phyloP scores from a whole-genome alignment of 306 rosid species.

The Begonia loranthoides region DNA sequence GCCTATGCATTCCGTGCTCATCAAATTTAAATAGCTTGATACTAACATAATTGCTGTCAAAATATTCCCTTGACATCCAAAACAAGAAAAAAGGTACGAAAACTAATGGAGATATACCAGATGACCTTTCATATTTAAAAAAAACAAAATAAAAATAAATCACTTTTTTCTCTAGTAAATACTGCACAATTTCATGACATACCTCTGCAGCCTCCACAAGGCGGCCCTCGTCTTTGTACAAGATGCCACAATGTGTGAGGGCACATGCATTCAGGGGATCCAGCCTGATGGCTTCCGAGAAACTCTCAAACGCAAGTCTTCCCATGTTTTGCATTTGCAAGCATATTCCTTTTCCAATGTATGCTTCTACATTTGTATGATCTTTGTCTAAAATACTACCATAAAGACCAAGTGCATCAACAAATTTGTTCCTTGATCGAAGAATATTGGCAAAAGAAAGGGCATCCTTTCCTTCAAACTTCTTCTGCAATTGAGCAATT shows the following conservation, averaged over 20 bases:
- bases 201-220: conserved; percentile 95
- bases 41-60: too few relatives aligned
- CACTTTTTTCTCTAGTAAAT: too few relatives aligned
- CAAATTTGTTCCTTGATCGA: conserved; percentile 84
- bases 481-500: conserved; percentile 17
- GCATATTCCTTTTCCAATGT: conserved; percentile 93
- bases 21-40: too few relatives aligned
- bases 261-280: conserved; percentile 85
- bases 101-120: too few relatives aligned
- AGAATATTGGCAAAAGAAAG: conserved; percentile 66
- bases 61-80: too few relatives aligned
- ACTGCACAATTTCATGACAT: conserved; percentile 10
- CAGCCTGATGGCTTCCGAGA: conserved; percentile 60
- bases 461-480: conserved; percentile 49
- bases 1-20: too few relatives aligned
- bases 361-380: conserved; percentile 59
- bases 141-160: too few relatives aligned
- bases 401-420: conserved; percentile 66
- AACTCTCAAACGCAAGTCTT: conserved; percentile 72
- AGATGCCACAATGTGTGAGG: conserved; percentile 80
- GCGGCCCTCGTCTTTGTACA: conserved; percentile 92
- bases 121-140: too few relatives aligned
- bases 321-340: conserved; percentile 90
- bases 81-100: too few relatives aligned
- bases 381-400: conserved; percentile 61